Conservation (phyloP, 129 eudicot genomes). For the Artemisia annua region DNA sequence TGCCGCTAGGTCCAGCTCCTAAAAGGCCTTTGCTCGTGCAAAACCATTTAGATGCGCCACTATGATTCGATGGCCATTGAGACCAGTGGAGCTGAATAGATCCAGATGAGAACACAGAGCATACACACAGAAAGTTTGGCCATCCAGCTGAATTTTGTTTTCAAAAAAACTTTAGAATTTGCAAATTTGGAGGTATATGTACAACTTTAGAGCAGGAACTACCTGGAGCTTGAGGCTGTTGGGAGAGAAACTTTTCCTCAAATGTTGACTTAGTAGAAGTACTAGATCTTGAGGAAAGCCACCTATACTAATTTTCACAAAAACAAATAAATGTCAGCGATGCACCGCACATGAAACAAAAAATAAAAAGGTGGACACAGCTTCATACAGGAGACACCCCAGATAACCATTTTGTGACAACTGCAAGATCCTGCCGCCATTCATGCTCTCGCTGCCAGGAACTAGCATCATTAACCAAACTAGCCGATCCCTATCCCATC, state of each 20-base stretch:
- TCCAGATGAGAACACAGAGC: slow-evolving; percentile 99
- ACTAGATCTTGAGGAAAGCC: slow-evolving; percentile 88
- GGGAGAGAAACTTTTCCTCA: slow-evolving; percentile 92
- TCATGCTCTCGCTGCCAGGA: slow-evolving; percentile 95
- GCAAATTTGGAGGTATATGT: too few species aligned
- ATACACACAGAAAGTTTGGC: slow-evolving; percentile 98
- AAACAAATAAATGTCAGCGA: slow-evolving; percentile 25
- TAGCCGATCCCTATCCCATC: slow-evolving; percentile 62
- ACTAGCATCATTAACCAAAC: slow-evolving; percentile 86
- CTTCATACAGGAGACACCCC: slow-evolving; percentile 85
- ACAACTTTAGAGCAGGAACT: background rate
- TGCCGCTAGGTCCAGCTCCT: slow-evolving; percentile 99
- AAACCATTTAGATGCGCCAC: slow-evolving; percentile 81
- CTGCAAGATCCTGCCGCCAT: slow-evolving; percentile 99
- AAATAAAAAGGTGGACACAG: slow-evolving; percentile 19
- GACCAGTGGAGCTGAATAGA: slow-evolving; percentile 99
- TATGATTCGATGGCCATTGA: slow-evolving; percentile 73
- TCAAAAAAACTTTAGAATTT: slow-evolving; percentile 10
- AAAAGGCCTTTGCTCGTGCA: slow-evolving; percentile 95
- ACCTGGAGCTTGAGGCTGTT: slow-evolving; percentile 92
- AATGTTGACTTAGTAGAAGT: slow-evolving; percentile 70
- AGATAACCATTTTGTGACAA: slow-evolving; percentile 97
- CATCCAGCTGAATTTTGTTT: slow-evolving; percentile 70
- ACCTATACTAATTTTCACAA: slow-evolving; percentile 71
- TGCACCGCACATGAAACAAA: slow-evolving; percentile 14